Base-by-base conservation (phyloP, 371 early-diverging fungal species). In the Edhazardia aedis region DNA sequence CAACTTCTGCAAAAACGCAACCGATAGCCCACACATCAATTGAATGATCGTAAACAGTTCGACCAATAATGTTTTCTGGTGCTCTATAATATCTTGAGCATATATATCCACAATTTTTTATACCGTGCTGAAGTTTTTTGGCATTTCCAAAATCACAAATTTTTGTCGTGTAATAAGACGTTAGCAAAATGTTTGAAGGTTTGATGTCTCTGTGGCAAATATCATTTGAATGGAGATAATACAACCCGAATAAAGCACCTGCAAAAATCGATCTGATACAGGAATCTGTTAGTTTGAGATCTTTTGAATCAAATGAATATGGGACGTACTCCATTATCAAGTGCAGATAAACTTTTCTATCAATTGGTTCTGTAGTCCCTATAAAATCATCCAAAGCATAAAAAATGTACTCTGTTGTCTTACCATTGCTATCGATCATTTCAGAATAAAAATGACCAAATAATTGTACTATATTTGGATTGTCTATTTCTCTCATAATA, bases 21-120 rank as follows among this genome's bases (percentile, higher is more conserved):
- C 96, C 96, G 1, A 85, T 81, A 12, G 87, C 86, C 99, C 99
- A 98, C 47, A 98, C 85, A 70, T 98, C 99, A 56, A 98, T 87
- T 4, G 86, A 82, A 18, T 84, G 89, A 7, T 82, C 78, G 69
- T 98, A 98, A 62, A 82, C 82, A 52, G 85, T 78, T 21, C 82
- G 82, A 3, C 95, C 95, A 52, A 90, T 75, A 4, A 98, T 71
- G 3, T 93, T 86, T 71, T 95, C 95, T 1, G 93, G 93, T 2
- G 91, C 83, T 53, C 92, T 78, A 70, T 93, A 94, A 87, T 86
- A 87, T 39, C 86, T 72, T 2, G 94, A 91, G 22, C 93, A 90
- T 1, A 94, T 94, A 65, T 87, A 85, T 12, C 89, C 86, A 62
- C 87, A 94, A 9, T 88, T 84, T 49, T 84, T 80, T 53, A 88